phyloP scores from a whole-genome alignment of 1,284 basidiomycete genomes.

The Ceratobasidium sp. region DNA sequence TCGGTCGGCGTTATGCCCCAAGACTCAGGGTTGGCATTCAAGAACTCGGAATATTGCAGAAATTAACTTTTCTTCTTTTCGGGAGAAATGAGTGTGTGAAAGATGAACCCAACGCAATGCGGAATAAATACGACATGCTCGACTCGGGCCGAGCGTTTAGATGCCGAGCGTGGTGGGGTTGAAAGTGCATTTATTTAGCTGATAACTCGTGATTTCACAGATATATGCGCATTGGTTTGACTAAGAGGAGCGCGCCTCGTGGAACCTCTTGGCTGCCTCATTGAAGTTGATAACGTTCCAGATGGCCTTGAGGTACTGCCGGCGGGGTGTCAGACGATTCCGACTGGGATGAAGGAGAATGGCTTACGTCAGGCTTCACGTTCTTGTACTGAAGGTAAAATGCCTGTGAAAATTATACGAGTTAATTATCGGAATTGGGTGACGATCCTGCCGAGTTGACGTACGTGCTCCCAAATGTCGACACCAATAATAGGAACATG shows the following conservation, averaged over 20 bases:
- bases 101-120: background rate
- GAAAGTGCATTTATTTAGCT: background rate
- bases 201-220: background rate
- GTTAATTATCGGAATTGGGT: slow-evolving; percentile 2
- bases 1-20: too few species aligned
- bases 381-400: slow-evolving; percentile 93
- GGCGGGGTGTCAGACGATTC: background rate
- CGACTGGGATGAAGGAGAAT: background rate
- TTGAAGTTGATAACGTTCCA: slow-evolving; percentile 94
- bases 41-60: too few species aligned
- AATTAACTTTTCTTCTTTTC: too few species aligned
- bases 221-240: background rate
- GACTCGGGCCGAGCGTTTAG: background rate
- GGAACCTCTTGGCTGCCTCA: slow-evolving; percentile 79
- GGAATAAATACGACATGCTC: background rate
- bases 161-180: background rate
- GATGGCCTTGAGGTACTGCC: slow-evolving; percentile 83
- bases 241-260: slow-evolving; percentile 54
- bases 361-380: slow-evolving; percentile 83
- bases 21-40: too few species aligned
- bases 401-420: slow-evolving; percentile 55
- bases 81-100: too few species aligned
- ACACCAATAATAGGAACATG: slow-evolving; percentile 92
- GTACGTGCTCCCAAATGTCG: slow-evolving; percentile 94
- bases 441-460: slow-evolving; percentile 48